Percentiles rank a stretch among this genome's conserved stretches.
Evolutionary conservation across 192 early-diverging fungal genomes (phyloP).

Genomic region (Chytriomyces sp.): DNA sequence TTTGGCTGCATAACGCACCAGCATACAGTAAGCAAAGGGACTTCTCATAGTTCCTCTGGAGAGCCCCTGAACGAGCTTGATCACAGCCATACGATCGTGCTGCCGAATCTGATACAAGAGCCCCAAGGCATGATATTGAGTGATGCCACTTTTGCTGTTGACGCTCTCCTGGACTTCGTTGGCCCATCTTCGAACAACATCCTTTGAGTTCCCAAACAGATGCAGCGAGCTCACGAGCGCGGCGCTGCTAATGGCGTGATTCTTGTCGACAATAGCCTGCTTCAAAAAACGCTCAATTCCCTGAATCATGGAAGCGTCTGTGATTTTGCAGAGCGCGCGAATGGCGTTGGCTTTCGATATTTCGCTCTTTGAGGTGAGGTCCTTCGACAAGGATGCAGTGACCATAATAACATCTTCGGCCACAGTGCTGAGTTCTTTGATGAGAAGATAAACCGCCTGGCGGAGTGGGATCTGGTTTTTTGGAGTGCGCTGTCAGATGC

Average conservation of each 20-base stretch:
- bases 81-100: slow-evolving; percentile 97
- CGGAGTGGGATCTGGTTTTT: slow-evolving; percentile 87
- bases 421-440: slow-evolving; percentile 91
- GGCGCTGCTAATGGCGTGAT: slow-evolving; percentile 82
- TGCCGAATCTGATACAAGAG: slow-evolving; percentile 92
- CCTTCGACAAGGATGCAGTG: slow-evolving; percentile 91
- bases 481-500: no score
- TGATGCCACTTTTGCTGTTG: slow-evolving; percentile 86
- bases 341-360: slow-evolving; percentile 95
- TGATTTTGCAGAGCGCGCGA: slow-evolving; percentile 91
- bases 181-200: slow-evolving; percentile 94
- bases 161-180: slow-evolving; percentile 97
- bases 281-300: slow-evolving; percentile 96
- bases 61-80: slow-evolving; percentile 92
- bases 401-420: slow-evolving; percentile 99
- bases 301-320: slow-evolving; percentile 93
- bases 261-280: slow-evolving; percentile 95
- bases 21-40: slow-evolving; percentile 86
- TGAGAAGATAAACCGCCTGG: slow-evolving; percentile 96
- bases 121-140: slow-evolving; percentile 98
- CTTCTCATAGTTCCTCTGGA: slow-evolving; percentile 72
- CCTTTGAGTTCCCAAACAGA: slow-evolving; percentile 79
- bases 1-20: slow-evolving; percentile 89
- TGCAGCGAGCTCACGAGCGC: slow-evolving; percentile 92
- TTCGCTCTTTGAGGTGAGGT: slow-evolving; percentile 93